phyloP scores from a whole-genome alignment of 352 stramenopile genomes.

The Pythium monospermum region DNA sequence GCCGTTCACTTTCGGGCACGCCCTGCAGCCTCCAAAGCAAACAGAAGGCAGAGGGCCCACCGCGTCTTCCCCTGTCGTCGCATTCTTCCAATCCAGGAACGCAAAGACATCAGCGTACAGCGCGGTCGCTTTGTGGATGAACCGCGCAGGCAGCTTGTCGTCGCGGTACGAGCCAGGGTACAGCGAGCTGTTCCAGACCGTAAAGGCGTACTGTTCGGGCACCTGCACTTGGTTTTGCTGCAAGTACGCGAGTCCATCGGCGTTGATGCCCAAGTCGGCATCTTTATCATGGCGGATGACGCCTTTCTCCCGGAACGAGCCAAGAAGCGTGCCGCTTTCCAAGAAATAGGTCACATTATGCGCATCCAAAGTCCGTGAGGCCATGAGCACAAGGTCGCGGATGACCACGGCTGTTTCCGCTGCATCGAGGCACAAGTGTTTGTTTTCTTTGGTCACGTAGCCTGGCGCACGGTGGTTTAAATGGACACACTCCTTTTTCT shows the following conservation, averaged over 20 bases:
- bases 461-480: constrained; percentile 7
- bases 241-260: constrained; percentile 12
- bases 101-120: constrained; percentile 32
- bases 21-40: constrained; percentile 12
- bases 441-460: constrained; percentile 2
- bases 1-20: constrained; percentile 11
- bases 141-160: constrained; percentile 16
- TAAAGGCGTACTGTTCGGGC: constrained; percentile 14
- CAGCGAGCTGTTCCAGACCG: constrained; percentile 18
- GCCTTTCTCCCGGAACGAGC: constrained; percentile 20
- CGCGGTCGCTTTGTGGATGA: constrained; percentile 21
- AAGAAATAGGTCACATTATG: constrained; percentile 30
- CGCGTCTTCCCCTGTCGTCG: constrained; percentile 1
- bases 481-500: constrained; percentile 8
- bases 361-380: constrained; percentile 9
- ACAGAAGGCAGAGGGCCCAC: constrained; percentile 10
- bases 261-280: constrained; percentile 26
- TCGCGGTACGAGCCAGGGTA: constrained; percentile 18
- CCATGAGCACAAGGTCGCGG: constrained; percentile 19
- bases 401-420: constrained; percentile 16
- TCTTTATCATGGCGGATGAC: constrained; percentile 28
- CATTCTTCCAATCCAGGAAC: constrained; percentile 14
- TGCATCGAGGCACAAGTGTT: constrained; percentile 14
- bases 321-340: constrained; percentile 31
- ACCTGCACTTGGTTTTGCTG: constrained; percentile 10